Conservation (phyloP, 257 asterid genomes). For the Plantago elongata region DNA sequence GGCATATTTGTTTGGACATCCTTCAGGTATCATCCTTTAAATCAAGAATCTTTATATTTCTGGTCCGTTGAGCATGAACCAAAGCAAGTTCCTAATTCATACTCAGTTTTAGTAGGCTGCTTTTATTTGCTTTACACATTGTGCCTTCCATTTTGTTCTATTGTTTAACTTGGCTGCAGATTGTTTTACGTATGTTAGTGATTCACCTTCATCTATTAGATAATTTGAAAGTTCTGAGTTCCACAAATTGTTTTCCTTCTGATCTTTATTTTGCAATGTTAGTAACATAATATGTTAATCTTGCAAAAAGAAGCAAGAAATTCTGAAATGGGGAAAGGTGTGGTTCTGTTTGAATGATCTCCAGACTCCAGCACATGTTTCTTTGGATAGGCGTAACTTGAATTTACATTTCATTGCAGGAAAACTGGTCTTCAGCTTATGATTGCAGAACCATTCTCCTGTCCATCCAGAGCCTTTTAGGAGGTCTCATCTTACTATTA, state of each 20-base stretch:
- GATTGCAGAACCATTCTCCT: constrained; percentile 73
- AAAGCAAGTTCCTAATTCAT: not conserved
- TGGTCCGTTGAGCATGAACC: not conserved
- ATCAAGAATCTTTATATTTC: not conserved
- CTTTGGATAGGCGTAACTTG: not conserved
- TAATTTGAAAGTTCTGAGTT: too few species aligned
- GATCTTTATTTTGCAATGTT: too few species aligned
- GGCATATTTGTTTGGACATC: constrained; percentile 67
- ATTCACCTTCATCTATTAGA: too few species aligned
- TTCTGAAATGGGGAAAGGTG: too few species aligned
- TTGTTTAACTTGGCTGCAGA: too few species aligned
- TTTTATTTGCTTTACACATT: too few species aligned
- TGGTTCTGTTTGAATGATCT: too few species aligned
- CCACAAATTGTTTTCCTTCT: too few species aligned
- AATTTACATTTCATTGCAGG: constrained; percentile 29
- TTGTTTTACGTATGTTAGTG: too few species aligned
- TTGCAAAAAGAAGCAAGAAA: too few species aligned
- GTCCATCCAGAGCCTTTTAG: constrained; percentile 65
- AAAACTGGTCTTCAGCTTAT: constrained; percentile 78
- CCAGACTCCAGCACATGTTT: not conserved
- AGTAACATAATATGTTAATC: too few species aligned
- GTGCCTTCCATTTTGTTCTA: too few species aligned
- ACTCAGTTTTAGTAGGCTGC: not conserved
- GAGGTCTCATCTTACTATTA: constrained; percentile 33
- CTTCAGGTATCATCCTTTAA: constrained; percentile 46